Conservation (phyloP, 1,284 basidiomycete species). For the Malassezia yamatoensis region DNA sequence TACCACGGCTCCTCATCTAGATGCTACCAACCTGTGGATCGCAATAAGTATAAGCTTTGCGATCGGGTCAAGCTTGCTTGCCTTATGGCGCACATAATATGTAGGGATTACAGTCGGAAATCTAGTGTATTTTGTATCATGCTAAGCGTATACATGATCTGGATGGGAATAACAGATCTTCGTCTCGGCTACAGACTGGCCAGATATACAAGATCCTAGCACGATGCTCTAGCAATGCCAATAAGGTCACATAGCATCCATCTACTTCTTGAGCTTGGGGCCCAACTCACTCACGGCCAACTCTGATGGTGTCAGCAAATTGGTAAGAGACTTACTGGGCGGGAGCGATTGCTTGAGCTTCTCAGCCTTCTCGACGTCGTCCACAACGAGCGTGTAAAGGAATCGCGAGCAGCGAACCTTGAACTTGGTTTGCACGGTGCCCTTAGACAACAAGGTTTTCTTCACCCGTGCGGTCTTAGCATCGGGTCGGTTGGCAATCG, state of each 20-base stretch:
- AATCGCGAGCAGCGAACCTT: conserved; percentile 95
- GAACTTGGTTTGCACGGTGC: conserved; percentile 74
- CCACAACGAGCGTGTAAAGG: conserved; percentile 90
- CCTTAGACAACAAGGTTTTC: conserved; percentile 70
- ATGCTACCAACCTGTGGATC: conserved; percentile 44
- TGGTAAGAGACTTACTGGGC: conserved; percentile 60
- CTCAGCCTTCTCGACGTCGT: conserved; percentile 96
- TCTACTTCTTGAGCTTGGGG: conserved; percentile 13
- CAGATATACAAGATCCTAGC: not conserved
- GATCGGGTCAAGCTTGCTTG: not conserved
- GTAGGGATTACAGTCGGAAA: not conserved
- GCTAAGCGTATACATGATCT: not conserved
- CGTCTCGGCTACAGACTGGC: conserved; percentile 6
- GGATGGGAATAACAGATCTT: conserved; percentile 4
- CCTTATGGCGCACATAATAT: not conserved
- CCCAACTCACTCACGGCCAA: conserved; percentile 14
- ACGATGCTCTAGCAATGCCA: not conserved
- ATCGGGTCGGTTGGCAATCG: conserved; percentile 73
- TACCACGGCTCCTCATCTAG: not conserved
- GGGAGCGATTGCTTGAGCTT: conserved; percentile 93
- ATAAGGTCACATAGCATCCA: not conserved
- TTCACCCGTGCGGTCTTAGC: conserved; percentile 87
- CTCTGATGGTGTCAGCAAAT: conserved; percentile 2
- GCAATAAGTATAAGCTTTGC: conserved; percentile 21
- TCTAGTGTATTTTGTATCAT: conserved; percentile 4